Evolutionary conservation across 2,329 filamentous ascomycete species (phyloP).

Genomic region (Rhynchosporium secalis): DNA sequence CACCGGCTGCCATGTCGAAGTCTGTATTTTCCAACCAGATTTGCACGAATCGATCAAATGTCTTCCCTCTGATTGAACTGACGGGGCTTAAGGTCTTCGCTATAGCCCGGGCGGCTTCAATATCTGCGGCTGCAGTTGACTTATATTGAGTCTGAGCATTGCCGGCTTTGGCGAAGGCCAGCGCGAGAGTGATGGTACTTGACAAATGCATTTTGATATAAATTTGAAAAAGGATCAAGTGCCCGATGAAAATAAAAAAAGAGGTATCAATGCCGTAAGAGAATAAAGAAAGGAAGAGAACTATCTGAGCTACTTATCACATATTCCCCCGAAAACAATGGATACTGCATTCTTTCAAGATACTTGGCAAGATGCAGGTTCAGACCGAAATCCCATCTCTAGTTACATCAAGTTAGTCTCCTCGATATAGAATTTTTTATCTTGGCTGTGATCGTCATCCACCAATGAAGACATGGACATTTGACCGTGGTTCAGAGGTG

Average conservation of each 20-base stretch:
- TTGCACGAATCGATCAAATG: conserved; percentile 69
- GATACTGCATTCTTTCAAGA: not conserved
- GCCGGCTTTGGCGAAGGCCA: conserved; percentile 5
- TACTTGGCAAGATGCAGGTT: not conserved
- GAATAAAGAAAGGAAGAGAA: not conserved
- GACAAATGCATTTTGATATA: conserved; percentile 19
- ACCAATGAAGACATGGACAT: not conserved
- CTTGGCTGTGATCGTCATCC: conserved; percentile 1
- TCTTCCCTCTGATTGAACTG: conserved; percentile 65
- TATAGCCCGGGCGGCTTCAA: conserved; percentile 48
- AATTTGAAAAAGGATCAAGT: conserved; percentile 3
- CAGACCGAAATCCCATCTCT: not conserved
- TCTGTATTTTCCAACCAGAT: conserved; percentile 75
- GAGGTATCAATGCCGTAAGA: not conserved
- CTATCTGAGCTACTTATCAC: not conserved
- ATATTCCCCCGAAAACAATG: not conserved
- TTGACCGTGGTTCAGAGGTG: conserved; percentile 6
- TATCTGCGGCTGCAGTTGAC: conserved; percentile 24
- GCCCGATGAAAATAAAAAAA: not conserved
- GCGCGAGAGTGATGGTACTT: conserved; percentile 6
- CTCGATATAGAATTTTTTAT: not conserved
- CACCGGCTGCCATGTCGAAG: conserved; percentile 61
- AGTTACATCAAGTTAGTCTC: not conserved
- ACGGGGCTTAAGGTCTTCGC: conserved; percentile 61
- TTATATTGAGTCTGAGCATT: conserved; percentile 41